Evolutionary conservation across 768 basidiomycete species (phyloP), one percentile per base, ranked within the genome.

Genomic region (Auricularia sp.): DNA sequence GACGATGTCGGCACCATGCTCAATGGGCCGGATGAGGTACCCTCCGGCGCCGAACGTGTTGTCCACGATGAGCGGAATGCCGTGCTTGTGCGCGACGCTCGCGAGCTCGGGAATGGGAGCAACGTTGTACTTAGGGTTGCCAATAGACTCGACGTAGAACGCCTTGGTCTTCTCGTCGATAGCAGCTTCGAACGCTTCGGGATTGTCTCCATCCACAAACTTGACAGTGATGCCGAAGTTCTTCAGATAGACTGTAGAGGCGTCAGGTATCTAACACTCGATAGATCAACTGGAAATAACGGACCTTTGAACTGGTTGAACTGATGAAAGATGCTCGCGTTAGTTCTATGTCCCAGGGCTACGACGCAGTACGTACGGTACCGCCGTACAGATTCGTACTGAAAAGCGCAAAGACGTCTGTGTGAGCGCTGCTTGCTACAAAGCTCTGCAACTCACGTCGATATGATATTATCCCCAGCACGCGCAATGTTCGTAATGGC

Each of bases 81-180:
- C 80, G 69, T 86, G 78, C 37, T 81, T 80, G 70, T 90, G 90
- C 1, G 92, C 92, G 47, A 90, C 75, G 79, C 88, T 85, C 24
- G 89, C 85, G 44, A 93, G 76, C 35, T 82, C 86, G 2, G 87
- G 80, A 21, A 92, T 81, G 54, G 85, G 83, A n/a, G 79, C 78
- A 64, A 93, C 79, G 63, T 80, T 78, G 70, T 85, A 90, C 70
- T 86, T 86, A 0, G 90, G 89, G 71, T 92, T 92, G n/a, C 86
- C 86, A 54, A 93, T 89, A 64, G 78, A 84, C 75, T 92, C 90
- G 7, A 91, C 79, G 72, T 81, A 90, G 61, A 91, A 81, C 0
- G 85, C 89, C 70, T 88, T 91, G 10, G 91, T 93, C 39, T 85
- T 85, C 13, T 85, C 83, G 68, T 92, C 89, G 68, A 93, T 90